These are phyloP conservation scores for Alternaria brassicicola DNA, from an alignment of 2,329 filamentous ascomycete genomes.

Conservation along the genomic window DNA sequence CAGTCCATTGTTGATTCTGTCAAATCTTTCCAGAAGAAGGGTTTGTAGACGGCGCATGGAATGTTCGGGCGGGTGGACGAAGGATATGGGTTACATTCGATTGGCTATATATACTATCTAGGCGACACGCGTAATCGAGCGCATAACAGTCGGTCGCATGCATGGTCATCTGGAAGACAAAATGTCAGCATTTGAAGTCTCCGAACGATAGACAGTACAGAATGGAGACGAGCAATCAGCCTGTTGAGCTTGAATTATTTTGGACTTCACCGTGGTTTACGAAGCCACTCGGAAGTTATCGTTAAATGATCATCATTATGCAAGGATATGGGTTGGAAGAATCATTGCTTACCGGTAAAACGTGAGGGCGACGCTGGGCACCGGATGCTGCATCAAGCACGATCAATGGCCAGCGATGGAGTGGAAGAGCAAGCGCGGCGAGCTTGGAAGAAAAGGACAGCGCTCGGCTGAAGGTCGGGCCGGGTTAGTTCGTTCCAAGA, in stretches of 20 bases:
- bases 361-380: not conserved
- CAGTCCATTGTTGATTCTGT: constrained; percentile 67
- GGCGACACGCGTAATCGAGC: not conserved
- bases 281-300: constrained; percentile 43
- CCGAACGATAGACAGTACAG: constrained; percentile 2
- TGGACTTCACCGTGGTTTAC: constrained; percentile 44
- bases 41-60: constrained; percentile 44
- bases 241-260: constrained; percentile 62
- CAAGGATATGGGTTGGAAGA: not conserved
- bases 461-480: constrained; percentile 28
- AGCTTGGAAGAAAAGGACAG: constrained; percentile 21
- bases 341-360: constrained; percentile 31
- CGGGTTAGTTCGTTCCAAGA: constrained; percentile 11
- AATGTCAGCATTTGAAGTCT: constrained; percentile 21
- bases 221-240: constrained; percentile 49
- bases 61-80: not conserved
- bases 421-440: constrained; percentile 17
- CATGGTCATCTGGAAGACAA: constrained; percentile 1
- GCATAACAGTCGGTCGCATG: not conserved
- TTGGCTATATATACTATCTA: constrained; percentile 21
- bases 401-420: constrained; percentile 5
- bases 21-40: constrained; percentile 64
- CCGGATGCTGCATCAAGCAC: constrained; percentile 3
- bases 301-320: constrained; percentile 45
- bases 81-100: constrained; percentile 8